Evolutionary conservation across 169 alveolate species (phyloP).

Genomic region (Toxoplasma gondii): DNA sequence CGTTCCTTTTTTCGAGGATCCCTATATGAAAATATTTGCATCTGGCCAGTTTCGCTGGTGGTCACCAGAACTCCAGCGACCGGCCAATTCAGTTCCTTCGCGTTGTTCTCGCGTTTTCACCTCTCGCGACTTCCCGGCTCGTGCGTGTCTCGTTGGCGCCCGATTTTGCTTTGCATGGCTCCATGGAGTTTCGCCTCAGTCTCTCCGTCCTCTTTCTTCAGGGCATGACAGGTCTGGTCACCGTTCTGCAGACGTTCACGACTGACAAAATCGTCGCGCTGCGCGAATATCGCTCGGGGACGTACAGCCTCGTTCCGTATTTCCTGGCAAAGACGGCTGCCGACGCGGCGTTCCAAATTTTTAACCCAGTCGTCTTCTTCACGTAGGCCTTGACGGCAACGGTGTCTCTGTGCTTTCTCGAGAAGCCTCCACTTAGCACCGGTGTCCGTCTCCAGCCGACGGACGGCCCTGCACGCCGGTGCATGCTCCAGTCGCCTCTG

Average conservation of each 20-base stretch:
- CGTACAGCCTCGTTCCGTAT: constrained; percentile 61
- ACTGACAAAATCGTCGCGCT: constrained; percentile 59
- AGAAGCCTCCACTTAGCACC: too few species aligned
- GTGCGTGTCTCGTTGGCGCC: too few species aligned
- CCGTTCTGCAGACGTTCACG: constrained; percentile 69
- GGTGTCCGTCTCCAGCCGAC: too few species aligned
- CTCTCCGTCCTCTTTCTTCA: neutral
- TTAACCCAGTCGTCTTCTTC: constrained; percentile 64
- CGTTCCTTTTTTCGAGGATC: too few species aligned
- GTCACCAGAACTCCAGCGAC: neutral
- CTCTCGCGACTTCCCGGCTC: neutral
- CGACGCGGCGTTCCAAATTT: constrained; percentile 62
- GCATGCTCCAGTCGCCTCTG: too few species aligned
- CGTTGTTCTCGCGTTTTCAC: too few species aligned
- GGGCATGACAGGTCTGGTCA: constrained; percentile 64
- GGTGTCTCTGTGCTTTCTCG: neutral
- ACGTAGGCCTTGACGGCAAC: constrained; percentile 36
- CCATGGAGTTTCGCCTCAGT: neutral
- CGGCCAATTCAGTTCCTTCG: neutral
- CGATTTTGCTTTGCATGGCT: neutral
- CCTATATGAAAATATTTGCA: too few species aligned
- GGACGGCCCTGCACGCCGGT: too few species aligned
- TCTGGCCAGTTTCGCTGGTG: neutral
- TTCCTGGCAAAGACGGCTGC: constrained; percentile 63
- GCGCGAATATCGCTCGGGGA: constrained; percentile 68